A percentile compares a stretch with the other conserved stretches of the same genome.
Conservation (phyloP, 495 filamentous ascomycete species). For the Choiromyces venosus region DNA sequence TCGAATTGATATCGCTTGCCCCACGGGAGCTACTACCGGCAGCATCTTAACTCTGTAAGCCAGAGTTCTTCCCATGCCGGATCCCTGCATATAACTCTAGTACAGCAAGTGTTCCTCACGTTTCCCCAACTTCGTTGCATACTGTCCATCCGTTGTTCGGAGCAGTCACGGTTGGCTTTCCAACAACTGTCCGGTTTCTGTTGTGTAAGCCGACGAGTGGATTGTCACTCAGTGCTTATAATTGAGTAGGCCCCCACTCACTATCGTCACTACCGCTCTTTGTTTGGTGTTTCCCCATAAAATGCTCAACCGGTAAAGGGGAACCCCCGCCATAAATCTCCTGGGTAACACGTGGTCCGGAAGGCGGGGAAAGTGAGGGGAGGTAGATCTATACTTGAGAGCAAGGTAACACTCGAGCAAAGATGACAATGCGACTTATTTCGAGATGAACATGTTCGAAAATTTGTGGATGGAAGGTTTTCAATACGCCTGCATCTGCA, state of each 20-base stretch:
- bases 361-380: not conserved
- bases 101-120: not conserved
- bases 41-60: not conserved
- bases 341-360: not conserved
- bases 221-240: not conserved
- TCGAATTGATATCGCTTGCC: not conserved
- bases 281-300: constrained; percentile 1
- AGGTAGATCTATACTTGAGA: not conserved
- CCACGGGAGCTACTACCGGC: not conserved
- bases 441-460: not conserved
- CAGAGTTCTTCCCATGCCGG: not conserved
- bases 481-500: not conserved
- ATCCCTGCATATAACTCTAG: not conserved
- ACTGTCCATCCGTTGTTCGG: not conserved
- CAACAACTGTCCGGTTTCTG: not conserved
- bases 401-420: not conserved
- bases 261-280: not conserved
- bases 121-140: not conserved
- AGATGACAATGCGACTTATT: not conserved
- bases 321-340: not conserved
- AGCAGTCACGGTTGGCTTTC: constrained; percentile 1
- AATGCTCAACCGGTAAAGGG: not conserved
- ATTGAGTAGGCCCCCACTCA: not conserved
- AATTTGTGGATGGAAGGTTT: not conserved
- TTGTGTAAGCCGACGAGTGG: not conserved